These are phyloP conservation scores for Pleoardoris graminearum DNA, from an alignment of 2,329 filamentous ascomycete genomes.

Conservation along the genomic window DNA sequence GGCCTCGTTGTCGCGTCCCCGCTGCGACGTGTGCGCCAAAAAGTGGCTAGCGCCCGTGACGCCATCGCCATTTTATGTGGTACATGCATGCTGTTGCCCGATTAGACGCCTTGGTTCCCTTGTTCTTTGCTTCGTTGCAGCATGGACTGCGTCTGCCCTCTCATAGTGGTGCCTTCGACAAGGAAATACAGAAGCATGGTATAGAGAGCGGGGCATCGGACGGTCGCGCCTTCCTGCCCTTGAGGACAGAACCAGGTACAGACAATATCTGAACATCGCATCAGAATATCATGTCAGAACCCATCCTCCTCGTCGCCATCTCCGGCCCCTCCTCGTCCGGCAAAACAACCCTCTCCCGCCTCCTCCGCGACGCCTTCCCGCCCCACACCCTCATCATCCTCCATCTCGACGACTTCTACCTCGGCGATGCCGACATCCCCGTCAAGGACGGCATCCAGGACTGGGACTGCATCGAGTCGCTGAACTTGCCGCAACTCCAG, in stretches of 20 bases:
- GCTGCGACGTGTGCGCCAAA: conserved; percentile 9
- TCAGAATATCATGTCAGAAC: neutral
- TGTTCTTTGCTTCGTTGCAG: no score
- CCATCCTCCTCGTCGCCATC: conserved; percentile 70
- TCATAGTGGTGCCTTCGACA: no score
- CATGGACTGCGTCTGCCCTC: no score
- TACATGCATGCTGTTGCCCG: no score
- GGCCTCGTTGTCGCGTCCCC: no score
- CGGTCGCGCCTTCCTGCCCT: no score
- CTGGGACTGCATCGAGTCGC: conserved; percentile 86
- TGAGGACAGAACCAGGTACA: no score
- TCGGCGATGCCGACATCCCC: conserved; percentile 69
- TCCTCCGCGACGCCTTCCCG: conserved; percentile 81
- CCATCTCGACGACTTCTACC: conserved; percentile 96
- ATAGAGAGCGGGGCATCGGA: neutral
- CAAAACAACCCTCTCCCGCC: conserved; percentile 88
- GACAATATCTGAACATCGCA: neutral
- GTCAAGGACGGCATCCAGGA: conserved; percentile 66
- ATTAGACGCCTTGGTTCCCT: no score
- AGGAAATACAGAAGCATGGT: no score
- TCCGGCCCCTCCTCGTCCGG: conserved; percentile 91
- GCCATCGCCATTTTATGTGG: no score
- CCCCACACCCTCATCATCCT: conserved; percentile 68
- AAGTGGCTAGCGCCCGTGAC: conserved; percentile 12
- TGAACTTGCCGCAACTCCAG: conserved; percentile 72